Conservation (phyloP, 768 basidiomycete species). For the Aureoboletus auriporus region DNA sequence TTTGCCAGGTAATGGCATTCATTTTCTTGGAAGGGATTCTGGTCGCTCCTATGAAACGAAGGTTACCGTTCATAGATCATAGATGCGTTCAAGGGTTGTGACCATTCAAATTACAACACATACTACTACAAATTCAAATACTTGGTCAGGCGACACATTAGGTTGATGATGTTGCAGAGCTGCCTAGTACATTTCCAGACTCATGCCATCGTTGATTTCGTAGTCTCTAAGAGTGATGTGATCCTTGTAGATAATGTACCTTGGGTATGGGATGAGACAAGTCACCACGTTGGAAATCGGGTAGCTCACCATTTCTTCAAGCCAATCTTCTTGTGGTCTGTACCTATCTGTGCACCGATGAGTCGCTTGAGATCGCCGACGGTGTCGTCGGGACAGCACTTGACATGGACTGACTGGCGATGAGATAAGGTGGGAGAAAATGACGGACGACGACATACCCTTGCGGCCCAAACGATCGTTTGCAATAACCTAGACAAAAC, state of each 20-base stretch:
- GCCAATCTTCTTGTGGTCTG: slow-evolving; percentile 78
- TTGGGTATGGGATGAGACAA: slow-evolving; percentile 25
- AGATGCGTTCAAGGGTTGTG: neutral
- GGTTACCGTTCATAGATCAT: neutral
- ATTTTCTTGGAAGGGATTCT: neutral
- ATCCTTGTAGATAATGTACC: slow-evolving; percentile 96
- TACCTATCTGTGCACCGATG: slow-evolving; percentile 95
- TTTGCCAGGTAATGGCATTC: neutral
- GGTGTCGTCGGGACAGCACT: slow-evolving; percentile 93
- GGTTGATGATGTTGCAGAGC: neutral
- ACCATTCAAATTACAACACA: slow-evolving; percentile 4
- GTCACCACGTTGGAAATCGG: neutral
- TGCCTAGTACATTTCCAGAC: slow-evolving; percentile 81
- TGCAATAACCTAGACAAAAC: slow-evolving; percentile 69
- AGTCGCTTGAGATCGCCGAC: slow-evolving; percentile 97
- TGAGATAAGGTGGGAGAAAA: slow-evolving; percentile 1
- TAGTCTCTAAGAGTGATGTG: slow-evolving; percentile 92
- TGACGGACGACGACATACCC: slow-evolving; percentile 44
- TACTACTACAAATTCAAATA: slow-evolving; percentile 12
- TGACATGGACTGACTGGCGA: slow-evolving; percentile 74
- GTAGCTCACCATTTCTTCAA: slow-evolving; percentile 90
- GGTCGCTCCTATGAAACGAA: neutral
- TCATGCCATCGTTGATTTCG: slow-evolving; percentile 92
- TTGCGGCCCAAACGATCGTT: slow-evolving; percentile 95
- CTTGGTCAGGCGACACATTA: neutral